These are phyloP conservation scores for Roridomyces roridus DNA, from an alignment of 768 basidiomycete genomes.

Conservation along the genomic window DNA sequence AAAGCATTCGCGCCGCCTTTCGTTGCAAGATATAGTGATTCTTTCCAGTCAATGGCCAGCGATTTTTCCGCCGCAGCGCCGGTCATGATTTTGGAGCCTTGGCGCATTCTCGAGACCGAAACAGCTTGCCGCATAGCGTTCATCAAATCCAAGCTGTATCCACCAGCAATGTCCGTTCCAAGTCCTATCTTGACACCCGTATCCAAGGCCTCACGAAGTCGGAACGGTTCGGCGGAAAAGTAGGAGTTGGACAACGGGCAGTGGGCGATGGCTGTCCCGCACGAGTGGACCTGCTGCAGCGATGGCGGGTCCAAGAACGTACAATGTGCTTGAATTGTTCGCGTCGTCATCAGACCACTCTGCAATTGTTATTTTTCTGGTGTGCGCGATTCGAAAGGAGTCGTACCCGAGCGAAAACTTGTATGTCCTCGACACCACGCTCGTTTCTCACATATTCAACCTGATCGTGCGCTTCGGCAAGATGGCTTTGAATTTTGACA, in stretches of 20 bases:
- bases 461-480: slow-evolving; percentile 81
- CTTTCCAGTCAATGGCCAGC: slow-evolving; percentile 79
- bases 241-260: slow-evolving; percentile 92
- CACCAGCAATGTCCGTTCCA: slow-evolving; percentile 87
- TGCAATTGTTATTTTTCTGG: slow-evolving; percentile 32
- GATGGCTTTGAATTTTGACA: slow-evolving; percentile 79
- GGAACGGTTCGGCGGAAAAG: slow-evolving; percentile 77
- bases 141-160: slow-evolving; percentile 83
- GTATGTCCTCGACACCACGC: slow-evolving; percentile 70
- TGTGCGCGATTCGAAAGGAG: neutral
- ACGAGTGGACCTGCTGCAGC: slow-evolving; percentile 53
- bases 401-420: slow-evolving; percentile 73
- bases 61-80: slow-evolving; percentile 20
- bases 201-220: slow-evolving; percentile 72
- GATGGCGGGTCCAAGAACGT: slow-evolving; percentile 70
- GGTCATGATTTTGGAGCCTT: slow-evolving; percentile 48
- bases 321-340: slow-evolving; percentile 87
- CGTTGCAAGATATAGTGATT: slow-evolving; percentile 82
- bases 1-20: slow-evolving; percentile 78
- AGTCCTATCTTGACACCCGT: slow-evolving; percentile 74
- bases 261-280: slow-evolving; percentile 75
- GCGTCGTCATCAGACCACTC: slow-evolving; percentile 64
- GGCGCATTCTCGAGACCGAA: slow-evolving; percentile 68
- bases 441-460: slow-evolving; percentile 72
- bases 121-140: slow-evolving; percentile 83